Percentiles rank a stretch among this genome's conserved stretches.
These are phyloP conservation scores for Moringa oleifera DNA, from an alignment of 345 rosid species.

Conservation along the genomic window DNA sequence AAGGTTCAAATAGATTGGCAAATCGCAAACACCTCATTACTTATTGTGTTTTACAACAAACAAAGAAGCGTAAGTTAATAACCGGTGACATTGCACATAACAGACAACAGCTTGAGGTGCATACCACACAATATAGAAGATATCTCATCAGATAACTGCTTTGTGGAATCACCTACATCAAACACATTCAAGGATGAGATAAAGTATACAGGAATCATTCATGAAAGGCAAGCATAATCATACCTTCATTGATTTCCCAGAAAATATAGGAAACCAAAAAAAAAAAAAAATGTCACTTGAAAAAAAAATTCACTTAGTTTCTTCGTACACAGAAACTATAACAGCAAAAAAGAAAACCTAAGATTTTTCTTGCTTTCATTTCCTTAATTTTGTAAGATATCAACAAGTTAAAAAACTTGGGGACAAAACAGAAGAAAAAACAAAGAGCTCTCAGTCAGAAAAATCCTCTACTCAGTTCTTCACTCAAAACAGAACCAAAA, in stretches of 20 bases:
- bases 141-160: slow-evolving; percentile 11
- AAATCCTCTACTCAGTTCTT: neutral
- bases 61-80: neutral
- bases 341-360: no score
- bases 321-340: no score
- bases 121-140: slow-evolving; percentile 24
- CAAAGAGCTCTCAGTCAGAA: no score
- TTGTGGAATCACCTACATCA: slow-evolving; percentile 20
- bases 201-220: neutral
- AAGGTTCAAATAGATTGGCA: neutral
- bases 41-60: neutral
- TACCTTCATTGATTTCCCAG: no score
- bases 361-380: neutral
- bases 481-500: neutral
- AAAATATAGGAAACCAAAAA: no score
- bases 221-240: no score
- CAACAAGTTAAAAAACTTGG: no score
- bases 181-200: neutral
- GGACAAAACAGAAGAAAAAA: no score
- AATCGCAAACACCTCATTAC: neutral
- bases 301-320: no score
- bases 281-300: no score
- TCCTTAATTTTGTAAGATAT: no score
- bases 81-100: no score
- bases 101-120: neutral